Conservation (phyloP, 1,284 basidiomycete species). For the Sphaerobolus stellatus region DNA sequence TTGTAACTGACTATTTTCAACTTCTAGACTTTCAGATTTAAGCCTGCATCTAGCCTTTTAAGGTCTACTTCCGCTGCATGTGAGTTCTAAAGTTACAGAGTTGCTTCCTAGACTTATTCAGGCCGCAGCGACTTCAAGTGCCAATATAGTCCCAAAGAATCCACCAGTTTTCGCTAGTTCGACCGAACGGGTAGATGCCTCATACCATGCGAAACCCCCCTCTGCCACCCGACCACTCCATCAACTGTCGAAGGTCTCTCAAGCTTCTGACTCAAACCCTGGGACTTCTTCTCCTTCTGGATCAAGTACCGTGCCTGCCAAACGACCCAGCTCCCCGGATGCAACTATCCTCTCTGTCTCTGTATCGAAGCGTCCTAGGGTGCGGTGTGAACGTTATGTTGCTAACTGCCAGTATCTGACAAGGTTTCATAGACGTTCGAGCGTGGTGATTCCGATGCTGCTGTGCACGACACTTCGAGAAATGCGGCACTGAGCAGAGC, state of each 20-base stretch:
- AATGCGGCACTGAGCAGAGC: too few relatives aligned
- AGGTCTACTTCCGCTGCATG: background rate
- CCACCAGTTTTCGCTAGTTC: background rate
- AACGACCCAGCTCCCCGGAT: background rate
- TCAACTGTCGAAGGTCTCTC: background rate
- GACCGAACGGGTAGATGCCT: too few relatives aligned
- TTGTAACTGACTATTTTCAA: background rate
- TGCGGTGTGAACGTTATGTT: background rate
- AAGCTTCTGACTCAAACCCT: background rate
- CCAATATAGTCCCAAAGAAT: background rate
- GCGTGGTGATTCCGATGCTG: too few relatives aligned
- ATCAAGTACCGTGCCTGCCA: background rate
- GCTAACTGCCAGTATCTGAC: background rate
- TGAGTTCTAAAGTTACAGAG: background rate
- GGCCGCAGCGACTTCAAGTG: background rate
- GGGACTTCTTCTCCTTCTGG: background rate
- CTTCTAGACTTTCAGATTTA: constrained; percentile 8
- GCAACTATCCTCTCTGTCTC: too few relatives aligned
- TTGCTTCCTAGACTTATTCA: background rate
- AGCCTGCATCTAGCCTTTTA: background rate
- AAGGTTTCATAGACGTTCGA: too few relatives aligned
- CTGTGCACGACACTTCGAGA: too few relatives aligned
- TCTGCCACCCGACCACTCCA: background rate
- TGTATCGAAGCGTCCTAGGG: too few relatives aligned
- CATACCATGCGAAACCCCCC: background rate